Base-by-base conservation (phyloP, 208 protist genomes). In the Tritrichomonas foetus region DNA sequence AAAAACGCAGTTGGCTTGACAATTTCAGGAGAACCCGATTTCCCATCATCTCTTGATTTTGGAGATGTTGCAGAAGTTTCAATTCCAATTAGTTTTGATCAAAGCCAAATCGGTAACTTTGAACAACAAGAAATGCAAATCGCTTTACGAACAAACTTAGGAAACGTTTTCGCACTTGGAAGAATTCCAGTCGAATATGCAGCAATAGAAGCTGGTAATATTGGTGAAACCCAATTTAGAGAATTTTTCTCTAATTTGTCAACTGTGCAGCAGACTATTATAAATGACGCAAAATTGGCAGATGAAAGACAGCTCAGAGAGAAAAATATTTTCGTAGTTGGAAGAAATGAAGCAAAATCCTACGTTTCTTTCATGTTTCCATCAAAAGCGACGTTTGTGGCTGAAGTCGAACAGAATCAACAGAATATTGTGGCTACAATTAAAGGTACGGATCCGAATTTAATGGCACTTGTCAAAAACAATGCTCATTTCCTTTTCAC, bases 241-340 rank as follows among this genome's bases (percentile, higher is more conserved):
- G 53, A 61, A 22, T 61, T 22, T 16, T 22, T 82, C 27, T 50
- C 33, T 11, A 50, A 44, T 3, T 13, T 8, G 3, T 3, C 33
- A 22, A 20, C 9, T 22, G 14, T 50, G 5, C 74, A 82, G 41
- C n/a, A 47, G 20, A 57, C 33, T 16, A 22, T 47, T 20, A 11
- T 89, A 20, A 36, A 89, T 47, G 78, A 49, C 27, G 44, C 41
- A 20, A 49, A 9, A 39, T 20, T 89, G 33, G 78, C 78, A 16
- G 44, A 89, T 44, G 22, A 89, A 30, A 22, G 57, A 16, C 41
- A 89, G 9, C 39, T 89, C 27, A 49, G 16, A 27, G 20, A 25
- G 27, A 57, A 27, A 57, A 89, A 89, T 57, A 57, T 89, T n/a
- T 89, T 61, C 47, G 47, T 89, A 8, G 78, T 89, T 16, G 78